Conservation (phyloP, 805 yeast species). For the Saccharomyces paradoxus region DNA sequence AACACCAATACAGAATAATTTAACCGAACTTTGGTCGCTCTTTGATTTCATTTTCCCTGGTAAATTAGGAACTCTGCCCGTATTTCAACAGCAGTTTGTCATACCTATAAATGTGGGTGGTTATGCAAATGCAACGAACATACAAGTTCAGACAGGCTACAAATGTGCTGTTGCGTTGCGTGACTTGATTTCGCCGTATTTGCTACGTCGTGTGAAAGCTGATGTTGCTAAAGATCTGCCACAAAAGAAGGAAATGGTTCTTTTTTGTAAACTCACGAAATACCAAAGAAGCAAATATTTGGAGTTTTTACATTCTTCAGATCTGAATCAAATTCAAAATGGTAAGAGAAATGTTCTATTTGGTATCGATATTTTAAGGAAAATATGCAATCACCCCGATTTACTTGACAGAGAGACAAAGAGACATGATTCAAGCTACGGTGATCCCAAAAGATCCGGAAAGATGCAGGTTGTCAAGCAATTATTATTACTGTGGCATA, state of each 20-base stretch:
- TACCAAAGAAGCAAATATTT: constrained; percentile 68
- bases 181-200: constrained; percentile 82
- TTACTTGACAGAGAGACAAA: constrained; percentile 43
- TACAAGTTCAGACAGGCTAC: constrained; percentile 93
- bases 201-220: constrained; percentile 75
- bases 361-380: constrained; percentile 85
- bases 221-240: constrained; percentile 96
- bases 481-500: constrained; percentile 64
- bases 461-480: constrained; percentile 84
- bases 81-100: constrained; percentile 86
- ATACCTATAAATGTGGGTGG: constrained; percentile 95
- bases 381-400: constrained; percentile 96
- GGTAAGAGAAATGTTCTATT: constrained; percentile 76
- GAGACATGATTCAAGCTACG: constrained; percentile 34
- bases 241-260: constrained; percentile 84
- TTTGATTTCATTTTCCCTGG: constrained; percentile 96
- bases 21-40: constrained; percentile 86
- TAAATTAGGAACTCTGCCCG: constrained; percentile 86
- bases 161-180: constrained; percentile 89
- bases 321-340: constrained; percentile 56
- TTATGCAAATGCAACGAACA: constrained; percentile 91
- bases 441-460: constrained; percentile 63
- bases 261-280: constrained; percentile 79
- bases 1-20: constrained; percentile 92
- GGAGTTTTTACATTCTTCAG: constrained; percentile 68